These are phyloP conservation scores for Periconia digitata DNA, from an alignment of 2,329 filamentous ascomycete genomes.

Conservation along the genomic window DNA sequence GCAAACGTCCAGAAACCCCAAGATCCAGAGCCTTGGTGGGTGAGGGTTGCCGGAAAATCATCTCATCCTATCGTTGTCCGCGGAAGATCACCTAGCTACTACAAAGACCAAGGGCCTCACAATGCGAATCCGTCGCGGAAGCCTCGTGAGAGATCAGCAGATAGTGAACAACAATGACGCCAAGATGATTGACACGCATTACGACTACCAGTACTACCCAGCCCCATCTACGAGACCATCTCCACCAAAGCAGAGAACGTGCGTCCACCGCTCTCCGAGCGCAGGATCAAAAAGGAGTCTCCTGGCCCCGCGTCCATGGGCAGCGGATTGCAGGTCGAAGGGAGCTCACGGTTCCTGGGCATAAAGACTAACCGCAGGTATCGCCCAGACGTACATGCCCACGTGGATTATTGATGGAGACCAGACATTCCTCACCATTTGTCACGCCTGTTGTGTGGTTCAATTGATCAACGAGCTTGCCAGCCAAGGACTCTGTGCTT, in stretches of 20 bases:
- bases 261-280: slow-evolving; percentile 36
- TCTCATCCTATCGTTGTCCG: slow-evolving; percentile 45
- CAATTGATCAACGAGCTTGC: too few relatives aligned
- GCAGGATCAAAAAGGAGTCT: slow-evolving; percentile 48
- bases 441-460: too few relatives aligned
- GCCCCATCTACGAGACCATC: slow-evolving; percentile 47
- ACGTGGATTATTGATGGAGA: slow-evolving; percentile 40
- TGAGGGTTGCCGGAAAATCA: slow-evolving; percentile 39
- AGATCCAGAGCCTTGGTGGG: slow-evolving; percentile 35
- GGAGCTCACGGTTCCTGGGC: slow-evolving; percentile 48
- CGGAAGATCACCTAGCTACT: slow-evolving; percentile 46
- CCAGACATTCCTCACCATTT: slow-evolving; percentile 4
- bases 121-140: slow-evolving; percentile 36
- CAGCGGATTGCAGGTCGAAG: slow-evolving; percentile 42
- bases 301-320: slow-evolving; percentile 32
- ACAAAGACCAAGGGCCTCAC: slow-evolving; percentile 50
- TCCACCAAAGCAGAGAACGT: slow-evolving; percentile 35
- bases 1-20: slow-evolving; percentile 38
- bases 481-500: too few relatives aligned
- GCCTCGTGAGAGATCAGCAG: slow-evolving; percentile 44
- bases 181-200: slow-evolving; percentile 45
- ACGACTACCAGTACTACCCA: slow-evolving; percentile 52
- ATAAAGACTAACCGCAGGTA: slow-evolving; percentile 51
- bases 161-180: slow-evolving; percentile 41
- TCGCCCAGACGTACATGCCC: slow-evolving; percentile 48